phyloP scores from a whole-genome alignment of 2,329 filamentous ascomycete species.

The Colletotrichum orchidophilum region DNA sequence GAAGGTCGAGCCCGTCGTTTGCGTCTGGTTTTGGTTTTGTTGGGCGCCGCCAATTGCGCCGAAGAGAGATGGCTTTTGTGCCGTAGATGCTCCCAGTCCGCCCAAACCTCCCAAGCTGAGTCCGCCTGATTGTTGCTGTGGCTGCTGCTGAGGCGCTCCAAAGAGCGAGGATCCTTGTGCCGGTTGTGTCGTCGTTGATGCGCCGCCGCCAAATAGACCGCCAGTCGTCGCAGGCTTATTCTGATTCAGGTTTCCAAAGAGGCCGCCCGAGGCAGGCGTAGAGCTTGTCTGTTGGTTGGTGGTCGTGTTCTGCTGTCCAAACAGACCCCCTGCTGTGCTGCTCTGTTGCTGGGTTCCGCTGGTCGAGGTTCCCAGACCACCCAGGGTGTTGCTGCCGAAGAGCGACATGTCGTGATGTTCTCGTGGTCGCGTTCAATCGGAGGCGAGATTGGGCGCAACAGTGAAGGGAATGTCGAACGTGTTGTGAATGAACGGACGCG shows the following conservation, averaged over 20 bases:
- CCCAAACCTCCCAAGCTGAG: conserved; percentile 25
- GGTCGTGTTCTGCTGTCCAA: conserved; percentile 32
- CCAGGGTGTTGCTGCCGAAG: conserved; percentile 37
- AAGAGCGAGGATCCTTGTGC: conserved; percentile 34
- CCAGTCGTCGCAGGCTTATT: conserved; percentile 41
- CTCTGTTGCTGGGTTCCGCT: conserved; percentile 22
- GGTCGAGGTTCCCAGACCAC: conserved; percentile 28
- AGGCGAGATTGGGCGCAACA: conserved; percentile 8
- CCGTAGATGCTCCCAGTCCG: conserved; percentile 28
- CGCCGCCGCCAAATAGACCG: conserved; percentile 44
- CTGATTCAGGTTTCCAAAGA: conserved; percentile 33
- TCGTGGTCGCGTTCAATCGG: conserved; percentile 6
- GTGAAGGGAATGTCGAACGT: background rate
- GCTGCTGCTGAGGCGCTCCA: conserved; percentile 34
- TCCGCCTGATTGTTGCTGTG: conserved; percentile 34
- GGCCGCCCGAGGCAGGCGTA: conserved; percentile 39
- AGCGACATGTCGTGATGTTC: conserved; percentile 30
- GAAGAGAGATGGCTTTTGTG: conserved; percentile 47
- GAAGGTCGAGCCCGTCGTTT: conserved; percentile 29
- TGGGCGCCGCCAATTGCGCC: conserved; percentile 39
- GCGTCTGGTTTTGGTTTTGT: conserved; percentile 28
- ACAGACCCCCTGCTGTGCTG: conserved; percentile 33
- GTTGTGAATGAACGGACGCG: conserved; percentile 1
- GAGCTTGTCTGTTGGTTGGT: conserved; percentile 34
- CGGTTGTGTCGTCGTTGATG: conserved; percentile 32